phyloP scores from a whole-genome alignment of 2,329 filamentous ascomycete species.

The Arthroderma sp. region DNA sequence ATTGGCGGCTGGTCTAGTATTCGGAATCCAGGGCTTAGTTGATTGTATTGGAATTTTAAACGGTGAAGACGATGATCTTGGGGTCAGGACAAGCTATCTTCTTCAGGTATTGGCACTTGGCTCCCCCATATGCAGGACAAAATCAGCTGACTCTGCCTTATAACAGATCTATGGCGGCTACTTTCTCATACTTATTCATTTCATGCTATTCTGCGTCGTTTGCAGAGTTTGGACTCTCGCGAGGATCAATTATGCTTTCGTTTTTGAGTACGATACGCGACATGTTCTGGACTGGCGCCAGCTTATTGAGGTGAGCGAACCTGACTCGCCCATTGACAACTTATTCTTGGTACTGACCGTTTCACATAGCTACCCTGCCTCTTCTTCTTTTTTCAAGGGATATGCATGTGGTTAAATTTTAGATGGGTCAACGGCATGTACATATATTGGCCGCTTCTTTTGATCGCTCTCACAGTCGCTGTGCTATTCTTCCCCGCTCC shows the following conservation, averaged over 20 bases:
- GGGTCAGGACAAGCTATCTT: slow-evolving; percentile 50
- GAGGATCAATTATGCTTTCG: slow-evolving; percentile 92
- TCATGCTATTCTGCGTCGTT: slow-evolving; percentile 72
- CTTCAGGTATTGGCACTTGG: slow-evolving; percentile 38
- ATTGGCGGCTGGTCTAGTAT: slow-evolving; percentile 54
- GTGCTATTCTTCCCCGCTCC: slow-evolving; percentile 66
- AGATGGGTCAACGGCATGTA: slow-evolving; percentile 56
- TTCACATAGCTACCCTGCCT: slow-evolving; percentile 58
- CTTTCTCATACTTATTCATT: slow-evolving; percentile 68
- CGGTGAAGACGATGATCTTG: slow-evolving; percentile 36
- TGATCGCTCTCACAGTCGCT: slow-evolving; percentile 54
- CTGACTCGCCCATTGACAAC: neutral
- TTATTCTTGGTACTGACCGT: neutral
- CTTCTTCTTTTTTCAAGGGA: slow-evolving; percentile 59
- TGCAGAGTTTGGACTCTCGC: slow-evolving; percentile 69
- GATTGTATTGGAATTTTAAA: slow-evolving; percentile 42
- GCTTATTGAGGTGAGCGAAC: slow-evolving; percentile 49
- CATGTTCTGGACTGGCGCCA: slow-evolving; percentile 83
- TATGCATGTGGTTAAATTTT: slow-evolving; percentile 87
- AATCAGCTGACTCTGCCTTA: slow-evolving; percentile 10
- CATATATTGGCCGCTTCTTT: slow-evolving; percentile 72
- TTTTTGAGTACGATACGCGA: slow-evolving; percentile 88
- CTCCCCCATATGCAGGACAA: neutral
- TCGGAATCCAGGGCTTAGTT: slow-evolving; percentile 52
- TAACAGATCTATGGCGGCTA: slow-evolving; percentile 78